phyloP scores from a whole-genome alignment of 257 asterid species.

The Vinca minor region DNA sequence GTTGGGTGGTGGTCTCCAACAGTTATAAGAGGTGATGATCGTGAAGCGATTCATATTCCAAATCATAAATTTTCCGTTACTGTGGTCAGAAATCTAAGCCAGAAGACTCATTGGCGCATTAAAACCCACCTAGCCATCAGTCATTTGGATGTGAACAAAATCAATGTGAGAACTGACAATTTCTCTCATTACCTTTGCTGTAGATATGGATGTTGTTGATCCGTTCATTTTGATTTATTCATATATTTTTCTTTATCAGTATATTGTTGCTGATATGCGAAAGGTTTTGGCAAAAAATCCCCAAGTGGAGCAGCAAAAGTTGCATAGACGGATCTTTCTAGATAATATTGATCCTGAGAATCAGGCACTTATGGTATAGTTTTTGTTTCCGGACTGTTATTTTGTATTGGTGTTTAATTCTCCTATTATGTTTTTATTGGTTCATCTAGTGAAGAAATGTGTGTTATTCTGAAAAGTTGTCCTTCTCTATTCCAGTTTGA shows the following conservation, averaged over 20 bases:
- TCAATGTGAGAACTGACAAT: conserved; percentile 20
- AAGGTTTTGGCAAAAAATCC: conserved; percentile 32
- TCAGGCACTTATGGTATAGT: conserved; percentile 26
- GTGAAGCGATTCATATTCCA: conserved; percentile 35
- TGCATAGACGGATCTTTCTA: conserved; percentile 31
- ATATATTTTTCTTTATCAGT: conserved; percentile 15
- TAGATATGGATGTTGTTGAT: background rate
- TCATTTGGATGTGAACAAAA: conserved; percentile 31
- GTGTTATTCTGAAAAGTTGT: background rate
- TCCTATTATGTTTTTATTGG: background rate
- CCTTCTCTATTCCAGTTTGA: too few relatives aligned
- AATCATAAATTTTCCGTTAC: conserved; percentile 27
- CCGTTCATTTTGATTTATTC: background rate
- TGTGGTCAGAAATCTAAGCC: conserved; percentile 28
- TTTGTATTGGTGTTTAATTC: background rate
- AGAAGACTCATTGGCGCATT: conserved; percentile 35
- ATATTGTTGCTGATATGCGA: conserved; percentile 32
- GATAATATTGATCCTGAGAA: conserved; percentile 24
- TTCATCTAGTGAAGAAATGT: background rate
- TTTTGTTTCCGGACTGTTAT: background rate
- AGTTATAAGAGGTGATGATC: conserved; percentile 35
- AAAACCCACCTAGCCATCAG: conserved; percentile 32
- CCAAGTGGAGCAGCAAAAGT: conserved; percentile 30
- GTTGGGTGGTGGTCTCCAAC: conserved; percentile 39
- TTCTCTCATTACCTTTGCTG: background rate